phyloP scores from a whole-genome alignment of 768 basidiomycete genomes.

The Polyporus arcularius region DNA sequence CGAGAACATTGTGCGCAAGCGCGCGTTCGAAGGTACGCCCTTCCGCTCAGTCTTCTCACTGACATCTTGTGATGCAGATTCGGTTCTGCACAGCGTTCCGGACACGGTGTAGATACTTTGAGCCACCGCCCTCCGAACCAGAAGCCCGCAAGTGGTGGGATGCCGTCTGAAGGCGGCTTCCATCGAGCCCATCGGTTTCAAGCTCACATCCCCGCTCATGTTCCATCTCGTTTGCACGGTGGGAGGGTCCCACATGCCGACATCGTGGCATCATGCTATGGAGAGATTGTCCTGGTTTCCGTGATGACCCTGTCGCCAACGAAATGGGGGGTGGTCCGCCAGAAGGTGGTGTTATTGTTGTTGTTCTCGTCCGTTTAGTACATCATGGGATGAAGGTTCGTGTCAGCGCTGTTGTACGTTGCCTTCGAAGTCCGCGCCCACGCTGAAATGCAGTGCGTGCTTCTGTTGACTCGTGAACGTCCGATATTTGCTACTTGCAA shows the following conservation, averaged over 20 bases:
- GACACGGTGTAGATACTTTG: constrained; percentile 78
- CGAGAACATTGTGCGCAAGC: constrained; percentile 68
- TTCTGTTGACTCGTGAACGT: background rate
- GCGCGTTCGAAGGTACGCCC: constrained; percentile 67
- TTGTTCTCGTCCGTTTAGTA: background rate
- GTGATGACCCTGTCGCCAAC: background rate
- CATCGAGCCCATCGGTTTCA: constrained; percentile 18
- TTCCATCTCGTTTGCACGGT: background rate
- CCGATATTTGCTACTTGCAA: background rate
- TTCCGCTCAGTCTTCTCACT: constrained; percentile 1
- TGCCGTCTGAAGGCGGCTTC: constrained; percentile 20
- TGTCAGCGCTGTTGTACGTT: background rate
- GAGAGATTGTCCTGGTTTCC: constrained; percentile 1
- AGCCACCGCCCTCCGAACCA: constrained; percentile 58
- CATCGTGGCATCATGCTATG: constrained; percentile 3
- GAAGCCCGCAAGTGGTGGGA: constrained; percentile 64
- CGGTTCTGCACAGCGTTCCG: constrained; percentile 58
- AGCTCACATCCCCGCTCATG: background rate
- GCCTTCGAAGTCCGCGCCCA: background rate
- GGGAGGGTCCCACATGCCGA: background rate
- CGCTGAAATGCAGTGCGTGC: background rate
- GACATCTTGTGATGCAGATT: constrained; percentile 16
- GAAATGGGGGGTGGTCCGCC: background rate
- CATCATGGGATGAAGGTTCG: background rate
- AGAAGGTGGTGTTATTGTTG: background rate